Conservation (phyloP, 1,284 basidiomycete species). For the Abortiporus biennis region DNA sequence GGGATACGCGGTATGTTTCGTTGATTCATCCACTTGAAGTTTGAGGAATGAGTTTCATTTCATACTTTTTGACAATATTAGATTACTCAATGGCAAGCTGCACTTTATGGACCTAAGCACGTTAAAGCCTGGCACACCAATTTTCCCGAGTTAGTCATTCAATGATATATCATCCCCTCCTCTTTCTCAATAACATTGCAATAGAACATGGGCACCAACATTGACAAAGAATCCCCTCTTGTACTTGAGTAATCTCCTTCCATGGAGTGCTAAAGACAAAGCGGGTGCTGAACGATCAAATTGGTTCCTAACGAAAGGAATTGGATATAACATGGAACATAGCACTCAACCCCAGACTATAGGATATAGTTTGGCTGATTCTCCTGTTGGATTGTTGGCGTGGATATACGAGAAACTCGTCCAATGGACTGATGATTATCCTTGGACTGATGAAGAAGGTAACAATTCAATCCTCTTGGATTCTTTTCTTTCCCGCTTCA, state of each 20-base stretch:
- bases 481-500: neutral
- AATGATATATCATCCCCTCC: neutral
- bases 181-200: neutral
- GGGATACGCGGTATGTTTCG: constrained; percentile 33
- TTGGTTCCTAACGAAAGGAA: constrained; percentile 1
- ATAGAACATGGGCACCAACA: constrained; percentile 16
- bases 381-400: constrained; percentile 48
- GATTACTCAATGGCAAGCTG: neutral
- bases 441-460: constrained; percentile 45
- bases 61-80: neutral
- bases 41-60: neutral
- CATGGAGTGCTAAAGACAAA: constrained; percentile 9
- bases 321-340: constrained; percentile 1
- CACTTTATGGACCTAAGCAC: constrained; percentile 2
- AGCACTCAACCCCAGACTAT: constrained; percentile 24
- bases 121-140: constrained; percentile 9
- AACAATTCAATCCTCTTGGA: neutral
- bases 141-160: constrained; percentile 1
- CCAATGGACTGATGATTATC: constrained; percentile 43
- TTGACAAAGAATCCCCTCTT: constrained; percentile 18
- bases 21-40: neutral
- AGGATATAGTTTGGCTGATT: constrained; percentile 45
- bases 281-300: constrained; percentile 14
- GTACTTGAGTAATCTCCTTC: constrained; percentile 20
- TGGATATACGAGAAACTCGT: constrained; percentile 61